Evolutionary conservation across 345 rosid genomes (phyloP).

Genomic region (Mercurialis annua): DNA sequence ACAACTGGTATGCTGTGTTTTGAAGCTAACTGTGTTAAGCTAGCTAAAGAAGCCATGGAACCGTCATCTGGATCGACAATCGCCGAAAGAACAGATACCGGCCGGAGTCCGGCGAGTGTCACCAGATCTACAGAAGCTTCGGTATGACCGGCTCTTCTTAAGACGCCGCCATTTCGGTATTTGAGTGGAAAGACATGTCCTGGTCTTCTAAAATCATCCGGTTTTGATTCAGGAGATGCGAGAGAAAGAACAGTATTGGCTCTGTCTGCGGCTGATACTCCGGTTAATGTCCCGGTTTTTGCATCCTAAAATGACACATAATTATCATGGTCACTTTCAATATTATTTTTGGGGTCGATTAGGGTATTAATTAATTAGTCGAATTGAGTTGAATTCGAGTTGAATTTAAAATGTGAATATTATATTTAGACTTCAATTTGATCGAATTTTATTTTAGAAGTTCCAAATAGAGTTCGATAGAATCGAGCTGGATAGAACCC

Average conservation of each 20-base stretch:
- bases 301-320: conserved; percentile 46
- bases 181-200: conserved; percentile 92
- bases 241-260: conserved; percentile 70
- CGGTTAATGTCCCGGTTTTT: conserved; percentile 58
- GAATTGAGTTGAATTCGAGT: no score
- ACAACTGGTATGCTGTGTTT: conserved; percentile 56
- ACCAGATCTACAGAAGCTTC: conserved; percentile 85
- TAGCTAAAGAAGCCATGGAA: conserved; percentile 53
- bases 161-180: conserved; percentile 81
- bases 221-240: conserved; percentile 50
- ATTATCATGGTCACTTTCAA: no score
- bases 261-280: conserved; percentile 74
- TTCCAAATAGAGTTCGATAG: no score
- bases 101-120: conserved; percentile 52
- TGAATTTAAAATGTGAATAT: no score
- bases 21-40: conserved; percentile 48
- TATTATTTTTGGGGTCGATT: no score
- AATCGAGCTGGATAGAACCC: no score
- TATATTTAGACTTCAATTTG: no score
- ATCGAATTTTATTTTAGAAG: no score
- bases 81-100: conserved; percentile 68
- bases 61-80: conserved; percentile 67
- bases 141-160: conserved; percentile 82
- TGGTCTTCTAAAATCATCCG: conserved; percentile 74
- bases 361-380: no score